Conservation (phyloP, 1,284 basidiomycete genomes). For the Athelia psychrophila region DNA sequence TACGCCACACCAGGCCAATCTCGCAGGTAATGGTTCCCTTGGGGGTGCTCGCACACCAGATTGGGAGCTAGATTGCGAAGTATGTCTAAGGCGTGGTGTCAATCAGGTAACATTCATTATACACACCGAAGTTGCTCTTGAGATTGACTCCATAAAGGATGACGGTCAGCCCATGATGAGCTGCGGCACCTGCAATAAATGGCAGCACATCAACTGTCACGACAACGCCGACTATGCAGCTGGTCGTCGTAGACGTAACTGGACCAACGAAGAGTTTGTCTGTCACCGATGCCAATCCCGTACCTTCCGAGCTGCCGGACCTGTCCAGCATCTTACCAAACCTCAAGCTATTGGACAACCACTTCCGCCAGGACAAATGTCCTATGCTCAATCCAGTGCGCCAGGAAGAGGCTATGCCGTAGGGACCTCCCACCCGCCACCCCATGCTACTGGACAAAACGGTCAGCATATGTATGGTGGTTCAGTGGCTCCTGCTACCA, state of each 20-base stretch:
- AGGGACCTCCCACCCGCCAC: background rate
- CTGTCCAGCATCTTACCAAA: background rate
- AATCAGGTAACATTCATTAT: slow-evolving; percentile 53
- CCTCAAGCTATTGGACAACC: background rate
- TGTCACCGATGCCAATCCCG: slow-evolving; percentile 46
- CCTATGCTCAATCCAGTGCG: background rate
- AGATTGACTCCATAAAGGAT: slow-evolving; percentile 43
- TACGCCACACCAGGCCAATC: slow-evolving; percentile 15
- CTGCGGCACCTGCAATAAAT: slow-evolving; percentile 76
- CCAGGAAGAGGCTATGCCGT: background rate
- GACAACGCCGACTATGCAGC: slow-evolving; percentile 57
- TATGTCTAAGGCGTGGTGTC: slow-evolving; percentile 67
- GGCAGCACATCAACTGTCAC: slow-evolving; percentile 84
- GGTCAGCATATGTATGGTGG: background rate
- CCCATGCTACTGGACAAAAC: background rate
- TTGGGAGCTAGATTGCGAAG: slow-evolving; percentile 85
- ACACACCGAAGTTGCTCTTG: background rate
- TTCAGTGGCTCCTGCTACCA: background rate
- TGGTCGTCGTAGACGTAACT: slow-evolving; percentile 63
- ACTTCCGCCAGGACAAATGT: background rate
- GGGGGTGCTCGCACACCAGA: slow-evolving; percentile 51
- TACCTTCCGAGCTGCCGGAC: background rate
- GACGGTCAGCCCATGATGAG: slow-evolving; percentile 75
- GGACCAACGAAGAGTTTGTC: slow-evolving; percentile 67
- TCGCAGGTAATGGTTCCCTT: slow-evolving; percentile 26